Evolutionary conservation across 306 rosid species (phyloP), one percentile per base, ranked within the genome.

Genomic region (Ochetophila trinervis): DNA sequence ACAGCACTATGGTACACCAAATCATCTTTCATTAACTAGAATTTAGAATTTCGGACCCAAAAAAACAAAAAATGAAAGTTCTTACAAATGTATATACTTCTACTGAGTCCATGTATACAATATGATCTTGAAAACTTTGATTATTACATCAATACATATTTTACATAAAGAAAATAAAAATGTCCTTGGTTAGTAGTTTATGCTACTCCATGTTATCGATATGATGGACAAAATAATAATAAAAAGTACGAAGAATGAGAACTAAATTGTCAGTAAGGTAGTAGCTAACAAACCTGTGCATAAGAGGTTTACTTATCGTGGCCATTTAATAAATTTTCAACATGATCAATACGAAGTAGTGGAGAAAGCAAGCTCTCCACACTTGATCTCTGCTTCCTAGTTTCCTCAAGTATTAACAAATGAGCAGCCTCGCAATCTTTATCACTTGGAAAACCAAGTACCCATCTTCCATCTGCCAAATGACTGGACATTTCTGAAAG

Each of bases 401-500:
- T 88, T 76, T 90, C 87, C 67, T 75, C 83, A 9, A 80, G 74
- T 74, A 90, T 84, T 16, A 67, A 61, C 37, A 64, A 62, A 55
- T 66, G 77, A 67, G 95, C 95, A 63, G 78, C 82, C 72, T 86
- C 84, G 27, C 97, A 87, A 71, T 84, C 90, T 69, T 79, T 65
- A 24, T 76, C 81, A 63, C 76, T 69, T 45, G 85, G 72, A 70
- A 90, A 90, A 58, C 92, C 97, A 35, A 90, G 90, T 22, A 87
- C 84, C 95, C 97, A 90, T 85, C 75, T 82, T 71, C 97, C 97
- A 80, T 87, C 95, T 23, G 75, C 60, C 71, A 51, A 61, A 45
- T 67, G 84, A 66, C 70, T 79, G 61, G 80, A 51, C 77, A 50
- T 58, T 76, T 50, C 60, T 37, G 59, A 37, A 65, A 66, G 69